A percentile compares a stretch with the other conserved stretches of the same genome.
phyloP scores from a whole-genome alignment of 2,329 filamentous ascomycete genomes.

The Apiospora sp. region DNA sequence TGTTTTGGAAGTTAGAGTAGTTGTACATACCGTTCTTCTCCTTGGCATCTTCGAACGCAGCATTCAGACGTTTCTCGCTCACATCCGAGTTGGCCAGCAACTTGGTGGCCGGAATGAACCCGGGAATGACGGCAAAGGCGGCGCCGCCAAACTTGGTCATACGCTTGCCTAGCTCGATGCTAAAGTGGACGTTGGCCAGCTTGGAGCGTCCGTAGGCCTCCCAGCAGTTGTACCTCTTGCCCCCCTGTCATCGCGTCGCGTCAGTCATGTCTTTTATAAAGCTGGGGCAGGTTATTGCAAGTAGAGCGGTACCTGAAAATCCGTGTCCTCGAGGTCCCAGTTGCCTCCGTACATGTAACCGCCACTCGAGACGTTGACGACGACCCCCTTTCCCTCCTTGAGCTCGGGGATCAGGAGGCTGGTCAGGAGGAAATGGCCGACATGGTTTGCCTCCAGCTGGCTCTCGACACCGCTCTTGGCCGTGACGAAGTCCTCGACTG shows the following conservation, averaged over 20 bases:
- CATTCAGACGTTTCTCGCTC: background rate
- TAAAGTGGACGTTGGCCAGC: conserved; percentile 44
- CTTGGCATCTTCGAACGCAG: background rate
- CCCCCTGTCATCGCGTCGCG: conserved; percentile 27
- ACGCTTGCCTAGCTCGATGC: conserved; percentile 32
- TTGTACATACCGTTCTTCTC: conserved; percentile 29
- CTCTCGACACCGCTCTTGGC: conserved; percentile 49
- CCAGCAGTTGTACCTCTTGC: conserved; percentile 39
- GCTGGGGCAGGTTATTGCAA: background rate
- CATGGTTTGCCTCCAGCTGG: conserved; percentile 46
- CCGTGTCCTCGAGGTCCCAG: conserved; percentile 48
- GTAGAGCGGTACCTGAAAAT: conserved; percentile 45
- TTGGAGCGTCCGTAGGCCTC: conserved; percentile 48
- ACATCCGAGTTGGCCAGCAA: background rate
- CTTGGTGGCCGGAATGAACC: conserved; percentile 7
- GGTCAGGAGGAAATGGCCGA: conserved; percentile 48
- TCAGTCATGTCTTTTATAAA: background rate
- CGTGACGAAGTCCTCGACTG: conserved; percentile 34
- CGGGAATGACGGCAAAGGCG: conserved; percentile 34
- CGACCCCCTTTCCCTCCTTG: conserved; percentile 36
- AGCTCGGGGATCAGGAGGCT: conserved; percentile 45
- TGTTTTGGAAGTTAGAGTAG: background rate
- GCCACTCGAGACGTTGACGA: conserved; percentile 53
- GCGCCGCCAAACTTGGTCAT: conserved; percentile 43
- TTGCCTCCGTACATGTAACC: conserved; percentile 51